Evolutionary conservation across 148 eudicot genomes (phyloP).

Genomic region (Dysphania ambrosioides): DNA sequence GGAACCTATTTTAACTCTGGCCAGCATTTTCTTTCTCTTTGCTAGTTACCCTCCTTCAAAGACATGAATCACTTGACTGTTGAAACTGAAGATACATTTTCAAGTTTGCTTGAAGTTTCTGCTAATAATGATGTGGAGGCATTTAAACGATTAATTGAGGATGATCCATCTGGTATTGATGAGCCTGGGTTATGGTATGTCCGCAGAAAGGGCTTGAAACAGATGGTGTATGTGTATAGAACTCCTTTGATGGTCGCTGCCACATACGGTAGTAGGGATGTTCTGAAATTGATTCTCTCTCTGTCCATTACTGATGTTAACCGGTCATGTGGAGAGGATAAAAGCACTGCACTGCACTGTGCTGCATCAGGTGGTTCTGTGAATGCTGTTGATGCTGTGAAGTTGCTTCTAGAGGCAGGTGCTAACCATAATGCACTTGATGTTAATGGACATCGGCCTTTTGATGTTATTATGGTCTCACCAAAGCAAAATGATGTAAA

Average conservation of each 20-base stretch:
- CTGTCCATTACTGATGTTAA: slow-evolving; percentile 54
- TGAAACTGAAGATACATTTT: slow-evolving; percentile 51
- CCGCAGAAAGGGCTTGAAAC: slow-evolving; percentile 55
- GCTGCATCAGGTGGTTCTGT: slow-evolving; percentile 80
- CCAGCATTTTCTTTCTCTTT: background rate
- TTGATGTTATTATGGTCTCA: slow-evolving; percentile 50
- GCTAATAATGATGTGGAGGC: slow-evolving; percentile 66
- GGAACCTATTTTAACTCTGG: no score
- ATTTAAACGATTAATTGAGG: slow-evolving; percentile 39
- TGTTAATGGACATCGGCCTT: slow-evolving; percentile 49
- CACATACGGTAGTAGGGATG: slow-evolving; percentile 59
- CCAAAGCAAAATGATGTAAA: slow-evolving; percentile 43
- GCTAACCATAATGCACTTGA: slow-evolving; percentile 56
- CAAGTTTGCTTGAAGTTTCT: slow-evolving; percentile 62
- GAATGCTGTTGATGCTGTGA: slow-evolving; percentile 47
- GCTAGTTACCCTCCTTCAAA: background rate
- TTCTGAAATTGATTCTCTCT: slow-evolving; percentile 56
- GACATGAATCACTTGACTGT: slow-evolving; percentile 46
- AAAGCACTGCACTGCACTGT: slow-evolving; percentile 72
- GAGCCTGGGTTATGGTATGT: slow-evolving; percentile 71
- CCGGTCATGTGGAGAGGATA: slow-evolving; percentile 48
- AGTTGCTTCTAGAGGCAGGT: slow-evolving; percentile 57
- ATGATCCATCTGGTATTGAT: slow-evolving; percentile 43
- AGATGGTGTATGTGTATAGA: slow-evolving; percentile 57
- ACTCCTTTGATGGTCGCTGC: slow-evolving; percentile 82